Base-by-base conservation (phyloP, 202 grass and related monocot species). In the Zoysia matrella region DNA sequence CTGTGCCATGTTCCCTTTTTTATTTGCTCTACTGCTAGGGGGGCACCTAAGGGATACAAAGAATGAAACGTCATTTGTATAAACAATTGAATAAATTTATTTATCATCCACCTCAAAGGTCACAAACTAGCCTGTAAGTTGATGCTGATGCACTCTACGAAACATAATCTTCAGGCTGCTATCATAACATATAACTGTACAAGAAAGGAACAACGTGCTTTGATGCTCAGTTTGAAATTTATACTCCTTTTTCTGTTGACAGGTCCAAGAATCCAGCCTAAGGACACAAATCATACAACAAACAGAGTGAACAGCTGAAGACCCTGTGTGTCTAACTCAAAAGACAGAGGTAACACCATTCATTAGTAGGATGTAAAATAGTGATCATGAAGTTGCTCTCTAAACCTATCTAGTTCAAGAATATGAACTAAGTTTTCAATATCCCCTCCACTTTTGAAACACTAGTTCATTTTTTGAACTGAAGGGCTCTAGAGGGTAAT, bases 201-300 rank as follows among this genome's bases (percentile, higher is more conserved):
- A 78, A 42, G 65, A 75, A 56, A 71, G 0, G 36, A 40, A 18
- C 12, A 68, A 12, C 22, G 4, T 66, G 44, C 8, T 80, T 66
- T 77, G 2, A 3, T 67, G 60, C 57, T 75, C 47, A 47, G 39
- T 75, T 22, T 86, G 64, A 72, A 78, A 22, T 60, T 80, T 50
- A 51, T 15, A 48, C 22, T 9, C 14, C 57, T 50, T 52, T 87
- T 22, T 22, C 22, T 22, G 22, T 22, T 22, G 22, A 22, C 22
- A 22, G 22, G 22, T 22, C 22, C 22, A 92, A 53, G 94, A 97
- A 68, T 94, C 89, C 75, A 97, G 94, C 76, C 82, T 97, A 81
- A 91, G 89, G 83, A 91, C 94, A 69, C 91, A 97, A 63, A 64
- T 94, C 58, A 82, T 97, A 62, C 94, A 94, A 74, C 40, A 84